Base-by-base conservation (phyloP, 345 rosid genomes). In the Pistacia vera region DNA sequence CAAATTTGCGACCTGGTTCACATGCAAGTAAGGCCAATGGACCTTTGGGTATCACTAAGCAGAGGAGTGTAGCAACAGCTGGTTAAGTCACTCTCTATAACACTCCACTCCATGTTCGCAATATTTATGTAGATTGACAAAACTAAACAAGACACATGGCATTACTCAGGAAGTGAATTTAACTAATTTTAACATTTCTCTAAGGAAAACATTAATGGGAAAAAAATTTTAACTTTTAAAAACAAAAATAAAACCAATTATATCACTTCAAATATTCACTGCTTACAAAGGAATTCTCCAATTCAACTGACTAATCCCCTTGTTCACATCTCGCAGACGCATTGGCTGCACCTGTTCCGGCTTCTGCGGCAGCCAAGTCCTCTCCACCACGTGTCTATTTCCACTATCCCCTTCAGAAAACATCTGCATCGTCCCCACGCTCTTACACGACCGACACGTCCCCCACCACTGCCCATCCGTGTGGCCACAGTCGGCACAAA, bases 401-500 rank as follows among this genome's bases (percentile, higher is more conserved):
- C 71, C 66, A 41, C 65, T 13, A 4, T 63, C 87, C 62, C 54
- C 82, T 66, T 84, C 86, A 0, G 69, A 54, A 68, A 91, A 89
- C 75, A 81, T 83, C 79, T 85, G 85, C 88, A 95, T 68, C 9
- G 98, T 85, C 74, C 94, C 98, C 2, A 80, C 87, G 33, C 36
- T 51, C 3, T 77, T 56, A 44, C 99, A 93, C 12, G 79, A 18
- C 48, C 90, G 88, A 74, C 99, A 95, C 66, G 75, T 70, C 1
- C 98, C 99, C 99, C 99, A 92, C 99, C 99, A 95, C 80, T 95
- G 97, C 10, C 92, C 97, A 0, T 90, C 91, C 9, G 88, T 48
- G 58, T 82, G 59, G n/a, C 98, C 99, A 67, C 99, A 95, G 57
- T 70, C 66, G n/a, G 81, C 79, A 71, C 98, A 95, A 59, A 95